phyloP scores from a whole-genome alignment of 192 early-diverging fungal species.

The Entophlyctis luteolus region DNA sequence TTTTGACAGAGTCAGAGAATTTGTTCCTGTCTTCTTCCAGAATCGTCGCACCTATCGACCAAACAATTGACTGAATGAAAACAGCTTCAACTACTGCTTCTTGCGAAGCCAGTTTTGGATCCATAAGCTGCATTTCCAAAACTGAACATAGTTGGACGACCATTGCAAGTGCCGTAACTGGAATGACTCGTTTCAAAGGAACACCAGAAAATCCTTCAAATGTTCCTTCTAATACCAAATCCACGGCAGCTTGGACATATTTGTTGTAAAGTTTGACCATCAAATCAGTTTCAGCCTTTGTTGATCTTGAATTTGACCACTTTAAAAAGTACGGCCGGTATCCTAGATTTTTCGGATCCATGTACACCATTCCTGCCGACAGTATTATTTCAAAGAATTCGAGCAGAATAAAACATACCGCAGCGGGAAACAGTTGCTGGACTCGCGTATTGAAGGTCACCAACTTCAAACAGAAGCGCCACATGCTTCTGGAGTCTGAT shows the following conservation, averaged over 20 bases:
- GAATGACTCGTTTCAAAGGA: constrained; percentile 53
- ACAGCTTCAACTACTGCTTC: constrained; percentile 50
- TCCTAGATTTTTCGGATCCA: constrained; percentile 63
- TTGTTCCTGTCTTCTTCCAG: constrained; percentile 54
- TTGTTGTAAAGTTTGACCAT: constrained; percentile 48
- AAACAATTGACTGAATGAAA: constrained; percentile 53
- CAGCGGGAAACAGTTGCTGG: constrained; percentile 60
- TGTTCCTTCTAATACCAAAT: constrained; percentile 53
- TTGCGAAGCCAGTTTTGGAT: constrained; percentile 41
- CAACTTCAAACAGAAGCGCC: constrained; percentile 57
- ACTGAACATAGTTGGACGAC: constrained; percentile 52
- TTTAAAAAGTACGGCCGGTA: constrained; percentile 52
- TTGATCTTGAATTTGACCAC: constrained; percentile 48
- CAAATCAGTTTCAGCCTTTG: constrained; percentile 48
- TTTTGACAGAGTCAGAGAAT: constrained; percentile 60
- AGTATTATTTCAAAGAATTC: background rate
- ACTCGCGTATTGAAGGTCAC: constrained; percentile 59
- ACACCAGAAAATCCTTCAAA: constrained; percentile 53
- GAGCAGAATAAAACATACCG: constrained; percentile 29
- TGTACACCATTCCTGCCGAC: constrained; percentile 59
- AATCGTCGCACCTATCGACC: constrained; percentile 55
- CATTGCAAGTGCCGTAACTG: constrained; percentile 50
- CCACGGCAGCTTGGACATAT: constrained; percentile 45
- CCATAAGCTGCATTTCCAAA: constrained; percentile 49
- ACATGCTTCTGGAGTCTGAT: constrained; percentile 59